Conservation (phyloP, 306 rosid species). For the Trifolium repens region DNA sequence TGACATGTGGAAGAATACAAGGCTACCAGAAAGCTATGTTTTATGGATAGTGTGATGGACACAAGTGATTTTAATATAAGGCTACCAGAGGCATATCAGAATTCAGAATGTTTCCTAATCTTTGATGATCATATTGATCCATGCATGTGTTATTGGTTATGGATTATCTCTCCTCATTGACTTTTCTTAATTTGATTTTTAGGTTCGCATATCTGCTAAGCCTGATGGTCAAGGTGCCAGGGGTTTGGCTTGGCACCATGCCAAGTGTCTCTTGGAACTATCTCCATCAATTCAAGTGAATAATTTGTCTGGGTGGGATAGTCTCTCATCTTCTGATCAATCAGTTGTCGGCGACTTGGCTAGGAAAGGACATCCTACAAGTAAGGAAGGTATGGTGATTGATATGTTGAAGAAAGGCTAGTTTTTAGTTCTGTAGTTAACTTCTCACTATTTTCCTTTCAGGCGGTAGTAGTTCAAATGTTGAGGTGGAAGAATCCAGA, state of each 20-base stretch:
- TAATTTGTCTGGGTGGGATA: constrained; percentile 85
- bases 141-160: constrained; percentile 26
- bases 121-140: constrained; percentile 19
- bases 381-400: constrained; percentile 57
- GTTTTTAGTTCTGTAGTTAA: constrained; percentile 31
- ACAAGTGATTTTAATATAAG: constrained; percentile 5
- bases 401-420: constrained; percentile 34
- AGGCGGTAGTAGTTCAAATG: constrained; percentile 50
- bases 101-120: constrained; percentile 20
- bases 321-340: constrained; percentile 78
- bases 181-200: constrained; percentile 32
- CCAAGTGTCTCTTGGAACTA: constrained; percentile 73
- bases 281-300: constrained; percentile 71
- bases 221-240: constrained; percentile 83
- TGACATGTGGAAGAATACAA: background rate
- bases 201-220: constrained; percentile 86
- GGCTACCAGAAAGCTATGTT: background rate
- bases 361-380: constrained; percentile 50
- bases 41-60: background rate
- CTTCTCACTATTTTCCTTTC: constrained; percentile 44
- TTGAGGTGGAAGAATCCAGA: constrained; percentile 47
- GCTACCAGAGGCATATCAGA: background rate
- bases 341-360: constrained; percentile 59
- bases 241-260: constrained; percentile 90
- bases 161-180: constrained; percentile 42